Conservation (phyloP, 78 protist genomes). For the Dictyostelium firmibasis region DNA sequence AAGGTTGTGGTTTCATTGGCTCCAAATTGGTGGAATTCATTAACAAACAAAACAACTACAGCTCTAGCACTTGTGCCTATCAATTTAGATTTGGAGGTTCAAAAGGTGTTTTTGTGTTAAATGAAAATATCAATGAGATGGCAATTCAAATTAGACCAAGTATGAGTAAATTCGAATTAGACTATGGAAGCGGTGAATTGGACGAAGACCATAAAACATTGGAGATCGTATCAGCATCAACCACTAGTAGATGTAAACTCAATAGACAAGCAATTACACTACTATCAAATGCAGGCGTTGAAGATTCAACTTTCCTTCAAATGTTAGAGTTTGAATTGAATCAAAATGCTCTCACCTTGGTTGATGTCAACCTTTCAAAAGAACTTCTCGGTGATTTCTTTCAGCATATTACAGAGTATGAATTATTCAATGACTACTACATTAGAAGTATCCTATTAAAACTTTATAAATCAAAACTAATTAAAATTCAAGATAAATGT, state of each 20-base stretch:
- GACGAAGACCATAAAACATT: slow-evolving; percentile 7
- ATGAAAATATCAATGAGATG: neutral
- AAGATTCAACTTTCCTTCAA: slow-evolving; percentile 22
- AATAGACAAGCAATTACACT: slow-evolving; percentile 49
- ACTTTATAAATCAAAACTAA: neutral
- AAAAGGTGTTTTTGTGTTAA: slow-evolving; percentile 70
- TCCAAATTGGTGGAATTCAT: neutral
- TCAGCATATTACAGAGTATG: neutral
- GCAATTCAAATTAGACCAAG: neutral
- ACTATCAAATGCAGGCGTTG: slow-evolving; percentile 25
- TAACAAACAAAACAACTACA: neutral
- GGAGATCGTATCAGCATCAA: slow-evolving; percentile 33
- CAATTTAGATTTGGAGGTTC: slow-evolving; percentile 79
- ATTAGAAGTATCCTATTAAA: neutral
- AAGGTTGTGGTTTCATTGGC: slow-evolving; percentile 53
- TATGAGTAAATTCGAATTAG: slow-evolving; percentile 45
- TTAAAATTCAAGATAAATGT: neutral
- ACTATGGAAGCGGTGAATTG: neutral
- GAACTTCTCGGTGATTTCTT: neutral
- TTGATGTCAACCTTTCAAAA: neutral
- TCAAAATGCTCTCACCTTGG: neutral
- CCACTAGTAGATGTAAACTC: slow-evolving; percentile 21
- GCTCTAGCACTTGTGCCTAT: neutral
- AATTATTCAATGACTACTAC: slow-evolving; percentile 17
- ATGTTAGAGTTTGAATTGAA: neutral